phyloP scores from a whole-genome alignment of 495 filamentous ascomycete genomes.

The Penicillium canescens region DNA sequence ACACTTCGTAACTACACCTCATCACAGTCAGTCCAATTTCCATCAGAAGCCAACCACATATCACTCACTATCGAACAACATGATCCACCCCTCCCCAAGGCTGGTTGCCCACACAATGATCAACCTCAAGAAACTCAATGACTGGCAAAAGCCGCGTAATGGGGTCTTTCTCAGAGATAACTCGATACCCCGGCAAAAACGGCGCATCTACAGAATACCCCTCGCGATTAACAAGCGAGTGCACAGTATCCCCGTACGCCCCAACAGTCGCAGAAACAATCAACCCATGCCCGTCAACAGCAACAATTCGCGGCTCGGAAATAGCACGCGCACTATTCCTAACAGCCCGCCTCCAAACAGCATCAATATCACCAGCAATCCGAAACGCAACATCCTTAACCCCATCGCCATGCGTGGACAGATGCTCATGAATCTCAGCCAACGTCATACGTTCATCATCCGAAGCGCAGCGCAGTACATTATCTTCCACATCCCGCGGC shows the following conservation, averaged over 20 bases:
- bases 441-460: constrained; percentile 51
- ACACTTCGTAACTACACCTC: constrained; percentile 63
- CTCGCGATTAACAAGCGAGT: constrained; percentile 69
- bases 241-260: constrained; percentile 83
- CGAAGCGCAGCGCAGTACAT: constrained; percentile 4
- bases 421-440: constrained; percentile 64
- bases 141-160: constrained; percentile 49
- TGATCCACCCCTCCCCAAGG: constrained; percentile 73
- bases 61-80: constrained; percentile 63
- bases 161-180: constrained; percentile 36
- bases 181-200: constrained; percentile 74
- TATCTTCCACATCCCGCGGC: constrained; percentile 27
- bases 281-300: constrained; percentile 43
- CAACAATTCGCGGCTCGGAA: constrained; percentile 45
- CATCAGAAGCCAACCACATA: not conserved
- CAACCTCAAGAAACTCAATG: constrained; percentile 64
- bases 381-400: constrained; percentile 83
- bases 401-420: constrained; percentile 74
- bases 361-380: constrained; percentile 65
- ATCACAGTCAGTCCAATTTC: not conserved
- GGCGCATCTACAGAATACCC: constrained; percentile 53
- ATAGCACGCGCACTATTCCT: constrained; percentile 60
- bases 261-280: constrained; percentile 66
- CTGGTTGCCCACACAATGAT: constrained; percentile 89
- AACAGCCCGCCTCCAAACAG: constrained; percentile 65